phyloP scores from a whole-genome alignment of 345 rosid genomes.

The Linum trigynum region DNA sequence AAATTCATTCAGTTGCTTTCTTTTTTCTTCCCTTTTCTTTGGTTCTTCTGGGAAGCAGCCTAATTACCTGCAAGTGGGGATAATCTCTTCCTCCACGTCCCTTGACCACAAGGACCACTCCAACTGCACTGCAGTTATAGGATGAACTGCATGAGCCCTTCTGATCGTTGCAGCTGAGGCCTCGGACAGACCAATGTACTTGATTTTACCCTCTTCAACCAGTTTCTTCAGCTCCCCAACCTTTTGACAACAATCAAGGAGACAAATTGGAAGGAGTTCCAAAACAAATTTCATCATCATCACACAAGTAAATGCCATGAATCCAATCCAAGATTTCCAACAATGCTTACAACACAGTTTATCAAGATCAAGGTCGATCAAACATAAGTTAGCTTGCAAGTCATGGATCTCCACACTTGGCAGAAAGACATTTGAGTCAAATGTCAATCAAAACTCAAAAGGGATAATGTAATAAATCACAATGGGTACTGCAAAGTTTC shows the following conservation, averaged over 20 bases:
- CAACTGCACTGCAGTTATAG: conserved; percentile 53
- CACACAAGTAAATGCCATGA: background rate
- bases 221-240: conserved; percentile 64
- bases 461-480: too few species aligned
- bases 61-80: conserved; percentile 22
- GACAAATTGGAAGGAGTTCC: background rate
- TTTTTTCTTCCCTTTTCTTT: too few species aligned
- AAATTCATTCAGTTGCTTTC: background rate
- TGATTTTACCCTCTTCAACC: conserved; percentile 66
- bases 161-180: conserved; percentile 75
- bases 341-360: too few species aligned
- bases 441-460: too few species aligned
- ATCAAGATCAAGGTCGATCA: too few species aligned
- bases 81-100: conserved; percentile 64
- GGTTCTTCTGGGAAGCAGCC: background rate
- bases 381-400: too few species aligned
- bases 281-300: background rate
- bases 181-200: conserved; percentile 59
- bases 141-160: conserved; percentile 77
- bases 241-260: background rate
- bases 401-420: too few species aligned
- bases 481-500: too few species aligned
- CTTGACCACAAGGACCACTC: conserved; percentile 84
- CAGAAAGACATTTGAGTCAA: too few species aligned
- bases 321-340: background rate